Evolutionary conservation across 768 basidiomycete species (phyloP).

Genomic region (Tylopilus balloui): DNA sequence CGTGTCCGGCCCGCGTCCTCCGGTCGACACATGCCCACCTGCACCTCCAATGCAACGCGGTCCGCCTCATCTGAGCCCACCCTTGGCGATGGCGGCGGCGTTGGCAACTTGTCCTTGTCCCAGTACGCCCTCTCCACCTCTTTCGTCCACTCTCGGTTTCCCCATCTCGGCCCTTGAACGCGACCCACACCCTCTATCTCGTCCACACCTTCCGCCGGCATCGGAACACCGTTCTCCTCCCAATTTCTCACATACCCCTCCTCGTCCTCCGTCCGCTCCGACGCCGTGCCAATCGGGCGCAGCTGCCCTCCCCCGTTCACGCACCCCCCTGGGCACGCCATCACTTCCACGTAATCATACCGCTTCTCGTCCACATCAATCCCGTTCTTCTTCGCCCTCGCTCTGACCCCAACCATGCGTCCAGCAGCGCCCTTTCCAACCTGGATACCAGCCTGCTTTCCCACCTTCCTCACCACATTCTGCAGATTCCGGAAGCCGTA

Average conservation of each 20-base stretch:
- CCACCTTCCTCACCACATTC: slow-evolving; percentile 91
- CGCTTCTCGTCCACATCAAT: slow-evolving; percentile 38
- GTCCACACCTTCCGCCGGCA: slow-evolving; percentile 15
- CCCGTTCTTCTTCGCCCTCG: slow-evolving; percentile 32
- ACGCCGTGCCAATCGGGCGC: slow-evolving; percentile 13
- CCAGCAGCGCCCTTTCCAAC: slow-evolving; percentile 70
- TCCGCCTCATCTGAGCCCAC: slow-evolving; percentile 7
- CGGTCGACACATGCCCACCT: slow-evolving; percentile 39
- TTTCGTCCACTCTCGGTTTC: slow-evolving; percentile 76
- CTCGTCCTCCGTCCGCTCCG: slow-evolving; percentile 40
- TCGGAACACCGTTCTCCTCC: slow-evolving; percentile 48
- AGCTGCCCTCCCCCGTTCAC: slow-evolving; percentile 95
- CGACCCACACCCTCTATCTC: no score
- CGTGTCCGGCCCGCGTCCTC: slow-evolving; percentile 25
- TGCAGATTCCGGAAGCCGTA: slow-evolving; percentile 98
- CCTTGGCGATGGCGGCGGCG: slow-evolving; percentile 39
- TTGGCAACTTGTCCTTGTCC: slow-evolving; percentile 43
- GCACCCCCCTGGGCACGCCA: slow-evolving; percentile 98
- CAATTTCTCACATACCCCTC: slow-evolving; percentile 68
- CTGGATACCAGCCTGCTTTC: slow-evolving; percentile 74
- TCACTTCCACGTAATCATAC: slow-evolving; percentile 94
- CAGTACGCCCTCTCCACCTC: slow-evolving; percentile 84
- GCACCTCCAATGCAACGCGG: slow-evolving; percentile 34
- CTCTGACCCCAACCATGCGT: slow-evolving; percentile 25
- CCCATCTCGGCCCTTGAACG: slow-evolving; percentile 63